Evolutionary conservation across 2,329 filamentous ascomycete genomes (phyloP).

Genomic region (Elsinoe perseae): DNA sequence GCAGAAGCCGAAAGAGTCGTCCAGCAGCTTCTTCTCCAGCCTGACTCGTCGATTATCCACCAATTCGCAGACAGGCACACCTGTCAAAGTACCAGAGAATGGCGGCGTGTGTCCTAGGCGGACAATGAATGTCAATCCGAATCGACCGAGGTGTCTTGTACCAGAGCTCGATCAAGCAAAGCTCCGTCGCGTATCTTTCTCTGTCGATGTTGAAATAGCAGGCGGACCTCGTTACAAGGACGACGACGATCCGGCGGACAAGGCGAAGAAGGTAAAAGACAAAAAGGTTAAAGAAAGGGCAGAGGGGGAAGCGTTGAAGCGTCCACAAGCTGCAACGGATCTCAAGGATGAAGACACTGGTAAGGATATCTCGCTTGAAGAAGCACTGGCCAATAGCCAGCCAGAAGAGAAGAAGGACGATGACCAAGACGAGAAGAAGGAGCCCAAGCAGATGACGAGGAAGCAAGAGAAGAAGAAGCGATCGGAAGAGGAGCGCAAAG

Average conservation of each 20-base stretch:
- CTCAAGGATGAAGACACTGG: constrained; percentile 49
- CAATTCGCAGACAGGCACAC: constrained; percentile 34
- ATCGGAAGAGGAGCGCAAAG: constrained; percentile 85
- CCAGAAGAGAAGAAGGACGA: constrained; percentile 31
- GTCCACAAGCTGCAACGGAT: constrained; percentile 47
- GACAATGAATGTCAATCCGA: constrained; percentile 75
- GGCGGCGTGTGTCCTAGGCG: constrained; percentile 71
- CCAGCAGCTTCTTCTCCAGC: constrained; percentile 67
- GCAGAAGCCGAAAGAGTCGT: constrained; percentile 59
- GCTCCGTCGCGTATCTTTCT: constrained; percentile 83
- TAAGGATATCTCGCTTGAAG: constrained; percentile 26
- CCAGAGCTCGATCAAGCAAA: constrained; percentile 72
- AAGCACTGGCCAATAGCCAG: constrained; percentile 36
- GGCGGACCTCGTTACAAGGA: constrained; percentile 67
- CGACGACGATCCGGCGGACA: constrained; percentile 39
- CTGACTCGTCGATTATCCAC: constrained; percentile 78
- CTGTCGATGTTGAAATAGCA: constrained; percentile 94
- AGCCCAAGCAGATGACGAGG: constrained; percentile 37
- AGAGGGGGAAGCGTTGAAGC: constrained; percentile 67
- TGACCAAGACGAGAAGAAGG: constrained; percentile 30
- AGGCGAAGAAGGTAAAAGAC: constrained; percentile 54
- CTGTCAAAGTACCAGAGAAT: constrained; percentile 45
- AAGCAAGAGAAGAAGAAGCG: constrained; percentile 97
- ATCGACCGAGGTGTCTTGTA: constrained; percentile 71
- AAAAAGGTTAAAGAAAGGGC: constrained; percentile 57